These are phyloP conservation scores for Elsinoe ampelina DNA, from an alignment of 2,329 filamentous ascomycete species.

Conservation along the genomic window DNA sequence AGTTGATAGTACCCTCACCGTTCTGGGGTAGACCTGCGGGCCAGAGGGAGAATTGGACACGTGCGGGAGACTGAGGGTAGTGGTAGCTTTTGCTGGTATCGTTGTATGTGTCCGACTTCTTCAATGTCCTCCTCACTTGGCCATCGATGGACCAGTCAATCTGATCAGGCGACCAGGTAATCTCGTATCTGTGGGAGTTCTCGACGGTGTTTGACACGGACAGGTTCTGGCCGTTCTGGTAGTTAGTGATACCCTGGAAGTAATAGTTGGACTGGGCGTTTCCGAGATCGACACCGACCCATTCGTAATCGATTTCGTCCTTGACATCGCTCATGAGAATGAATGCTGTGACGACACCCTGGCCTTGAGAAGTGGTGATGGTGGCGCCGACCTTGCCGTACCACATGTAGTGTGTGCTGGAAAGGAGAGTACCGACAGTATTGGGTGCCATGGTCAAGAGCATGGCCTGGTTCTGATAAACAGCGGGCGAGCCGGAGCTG, in stretches of 20 bases:
- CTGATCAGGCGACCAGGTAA: constrained; percentile 81
- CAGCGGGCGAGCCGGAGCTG: constrained; percentile 63
- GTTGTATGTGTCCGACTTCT: constrained; percentile 79
- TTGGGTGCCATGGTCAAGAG: constrained; percentile 82
- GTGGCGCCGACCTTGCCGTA: constrained; percentile 85
- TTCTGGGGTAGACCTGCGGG: constrained; percentile 76
- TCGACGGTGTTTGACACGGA: constrained; percentile 60
- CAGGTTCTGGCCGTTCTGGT: constrained; percentile 66
- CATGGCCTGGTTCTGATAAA: constrained; percentile 55
- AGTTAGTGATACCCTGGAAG: constrained; percentile 85
- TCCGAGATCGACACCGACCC: constrained; percentile 68
- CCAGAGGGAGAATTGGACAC: constrained; percentile 92
- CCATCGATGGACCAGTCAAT: constrained; percentile 86
- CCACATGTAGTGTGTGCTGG: constrained; percentile 84
- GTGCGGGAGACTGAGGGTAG: constrained; percentile 84
- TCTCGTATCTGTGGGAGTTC: constrained; percentile 81
- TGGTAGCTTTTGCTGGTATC: constrained; percentile 68
- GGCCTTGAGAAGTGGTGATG: constrained; percentile 73
- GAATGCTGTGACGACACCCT: constrained; percentile 92
- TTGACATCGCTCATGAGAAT: constrained; percentile 93
- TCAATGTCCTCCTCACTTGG: constrained; percentile 60
- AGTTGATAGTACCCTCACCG: constrained; percentile 72
- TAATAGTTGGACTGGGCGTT: constrained; percentile 92
- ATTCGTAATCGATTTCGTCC: constrained; percentile 98
- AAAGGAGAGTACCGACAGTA: constrained; percentile 78